Base-by-base conservation (phyloP, 2,329 filamentous ascomycete genomes). In the Exserohilum rostratum region DNA sequence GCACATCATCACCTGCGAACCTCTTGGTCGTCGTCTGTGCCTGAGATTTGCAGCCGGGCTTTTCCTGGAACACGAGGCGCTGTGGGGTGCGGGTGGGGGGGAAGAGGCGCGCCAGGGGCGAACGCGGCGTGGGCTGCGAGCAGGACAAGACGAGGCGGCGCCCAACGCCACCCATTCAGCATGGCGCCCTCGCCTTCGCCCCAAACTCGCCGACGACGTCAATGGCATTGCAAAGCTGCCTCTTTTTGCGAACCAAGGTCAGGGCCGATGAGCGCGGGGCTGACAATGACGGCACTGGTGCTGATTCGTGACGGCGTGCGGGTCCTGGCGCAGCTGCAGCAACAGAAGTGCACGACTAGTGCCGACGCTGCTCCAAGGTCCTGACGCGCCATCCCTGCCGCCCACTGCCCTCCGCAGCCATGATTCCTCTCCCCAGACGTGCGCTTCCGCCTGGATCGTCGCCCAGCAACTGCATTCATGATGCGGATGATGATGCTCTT, bases 301-400 rank as follows among this genome's bases (percentile, higher is more conserved):
- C 58, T 60, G 55, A 57, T 49, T 42, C 44, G 48, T 58, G 46
- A 57, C 52, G 30, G 39, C 44, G 51, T 55, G 34, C 52, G 31
- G 47, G 54, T 55, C 56, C 48, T 54, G 60, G 45, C 54, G 62
- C 61, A 58, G 56, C 57, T 55, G 64, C 61, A 57, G 61, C 61
- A 44, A 50, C 53, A 55, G 46, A 59, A 57, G 45, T 40, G 52
- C 40, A 46, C 44, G 35, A 35, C 52, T 55, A 51, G 55, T 63
- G 59, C 22, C 22, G 22, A 7, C 35, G 13, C 35, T 9, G 50
- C 56, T 50, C 47, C 57, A 55, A 50, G 58, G 40, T 58, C 48
- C 44, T 54, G 42, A 47, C 45, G 49, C 46, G 50, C 35, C 49
- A 63, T 55, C 60, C 57, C 53, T 58, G 60, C 52, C 52, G 22